A percentile compares a stretch with the other conserved stretches of the same genome.
phyloP scores from a whole-genome alignment of 208 protist genomes.

The Leishmania amazonensis region DNA sequence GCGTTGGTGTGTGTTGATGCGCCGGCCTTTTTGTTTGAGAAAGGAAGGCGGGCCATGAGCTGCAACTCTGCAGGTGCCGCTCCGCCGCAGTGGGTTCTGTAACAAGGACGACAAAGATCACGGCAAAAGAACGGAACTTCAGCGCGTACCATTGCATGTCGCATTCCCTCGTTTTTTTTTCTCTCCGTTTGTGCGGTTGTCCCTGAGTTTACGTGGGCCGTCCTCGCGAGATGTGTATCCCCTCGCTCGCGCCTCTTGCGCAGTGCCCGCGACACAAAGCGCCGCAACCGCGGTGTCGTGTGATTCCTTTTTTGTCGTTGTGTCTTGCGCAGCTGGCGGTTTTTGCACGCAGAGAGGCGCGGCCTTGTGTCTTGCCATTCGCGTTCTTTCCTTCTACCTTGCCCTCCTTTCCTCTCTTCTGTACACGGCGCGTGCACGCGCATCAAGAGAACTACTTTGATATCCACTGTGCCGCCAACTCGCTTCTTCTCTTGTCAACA shows the following conservation, averaged over 20 bases:
- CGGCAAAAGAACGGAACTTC: neutral
- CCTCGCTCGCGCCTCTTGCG: neutral
- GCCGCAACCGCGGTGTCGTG: neutral
- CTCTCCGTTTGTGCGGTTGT: neutral
- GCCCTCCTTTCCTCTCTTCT: neutral
- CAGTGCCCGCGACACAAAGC: neutral
- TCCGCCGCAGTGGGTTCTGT: neutral
- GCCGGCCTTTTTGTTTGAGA: neutral
- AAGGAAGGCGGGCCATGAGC: neutral
- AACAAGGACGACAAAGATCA: neutral
- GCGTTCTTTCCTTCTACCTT: neutral
- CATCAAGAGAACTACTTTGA: neutral
- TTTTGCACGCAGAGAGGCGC: neutral
- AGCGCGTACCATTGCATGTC: neutral
- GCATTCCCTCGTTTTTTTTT: neutral
- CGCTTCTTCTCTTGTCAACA: neutral
- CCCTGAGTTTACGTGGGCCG: neutral
- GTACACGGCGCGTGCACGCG: neutral
- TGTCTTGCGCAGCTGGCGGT: neutral
- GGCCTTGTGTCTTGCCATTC: slow-evolving; percentile 2
- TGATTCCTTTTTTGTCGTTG: neutral
- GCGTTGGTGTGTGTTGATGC: neutral
- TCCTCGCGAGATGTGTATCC: neutral
- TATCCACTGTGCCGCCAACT: neutral
- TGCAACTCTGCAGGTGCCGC: neutral